Evolutionary conservation across 2,329 filamentous ascomycete species (phyloP).

Genomic region (Pseudocercospora crystallina): DNA sequence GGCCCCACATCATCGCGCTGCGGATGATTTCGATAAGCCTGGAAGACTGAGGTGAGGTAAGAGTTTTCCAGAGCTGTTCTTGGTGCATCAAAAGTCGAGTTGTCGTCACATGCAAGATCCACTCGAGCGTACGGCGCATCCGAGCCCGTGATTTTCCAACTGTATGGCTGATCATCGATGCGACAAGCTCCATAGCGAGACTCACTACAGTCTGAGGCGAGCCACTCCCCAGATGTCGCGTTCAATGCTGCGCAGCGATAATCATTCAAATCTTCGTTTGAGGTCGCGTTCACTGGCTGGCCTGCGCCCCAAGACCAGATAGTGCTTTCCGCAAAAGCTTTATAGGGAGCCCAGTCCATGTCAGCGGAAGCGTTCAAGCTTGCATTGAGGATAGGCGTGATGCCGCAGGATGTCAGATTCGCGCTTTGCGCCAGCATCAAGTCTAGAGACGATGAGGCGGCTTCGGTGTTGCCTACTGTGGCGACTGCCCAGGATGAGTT

Average conservation of each 20-base stretch:
- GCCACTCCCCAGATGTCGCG: conserved; percentile 56
- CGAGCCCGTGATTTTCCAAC: conserved; percentile 54
- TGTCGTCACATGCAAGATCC: conserved; percentile 48
- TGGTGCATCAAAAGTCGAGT: conserved; percentile 56
- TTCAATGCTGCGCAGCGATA: conserved; percentile 59
- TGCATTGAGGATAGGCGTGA: conserved; percentile 59
- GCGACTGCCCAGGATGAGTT: conserved; percentile 57
- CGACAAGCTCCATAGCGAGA: conserved; percentile 59
- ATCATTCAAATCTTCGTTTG: conserved; percentile 26
- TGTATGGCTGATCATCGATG: conserved; percentile 53
- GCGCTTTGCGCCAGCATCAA: conserved; percentile 33
- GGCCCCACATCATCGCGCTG: conserved; percentile 27
- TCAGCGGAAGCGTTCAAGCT: conserved; percentile 56
- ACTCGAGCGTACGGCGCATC: conserved; percentile 41
- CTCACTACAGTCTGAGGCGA: conserved; percentile 55
- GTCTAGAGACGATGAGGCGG: conserved; percentile 1
- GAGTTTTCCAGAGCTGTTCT: conserved; percentile 64
- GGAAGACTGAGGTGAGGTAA: conserved; percentile 49
- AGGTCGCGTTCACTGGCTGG: conserved; percentile 54
- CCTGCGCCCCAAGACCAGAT: conserved; percentile 62
- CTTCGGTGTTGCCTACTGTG: conserved; percentile 21
- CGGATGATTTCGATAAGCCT: conserved; percentile 11
- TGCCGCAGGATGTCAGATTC: conserved; percentile 57
- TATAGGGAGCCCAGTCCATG: conserved; percentile 49
- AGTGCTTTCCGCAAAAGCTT: conserved; percentile 50